Evolutionary conservation across 148 eudicot genomes (phyloP).

Genomic region (Arctostaphylos glauca): DNA sequence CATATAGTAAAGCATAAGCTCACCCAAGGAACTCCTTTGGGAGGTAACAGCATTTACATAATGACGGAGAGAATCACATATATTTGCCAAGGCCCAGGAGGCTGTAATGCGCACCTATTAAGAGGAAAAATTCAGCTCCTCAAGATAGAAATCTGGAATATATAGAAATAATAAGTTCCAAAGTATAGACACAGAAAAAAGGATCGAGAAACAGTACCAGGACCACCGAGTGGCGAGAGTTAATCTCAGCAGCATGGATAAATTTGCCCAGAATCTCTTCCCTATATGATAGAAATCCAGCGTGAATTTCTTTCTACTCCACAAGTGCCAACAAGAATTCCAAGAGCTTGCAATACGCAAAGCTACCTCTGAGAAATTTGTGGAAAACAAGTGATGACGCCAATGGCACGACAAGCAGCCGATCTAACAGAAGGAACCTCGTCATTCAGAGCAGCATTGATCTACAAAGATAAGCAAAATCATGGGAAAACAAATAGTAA

Average conservation of each 20-base stretch:
- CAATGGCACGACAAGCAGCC: slow-evolving; percentile 97
- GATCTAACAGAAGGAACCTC: slow-evolving; percentile 82
- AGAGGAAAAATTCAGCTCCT: background rate
- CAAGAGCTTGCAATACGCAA: slow-evolving; percentile 9
- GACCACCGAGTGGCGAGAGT: slow-evolving; percentile 55
- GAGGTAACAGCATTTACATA: slow-evolving; percentile 35
- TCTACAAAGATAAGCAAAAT: slow-evolving; percentile 35
- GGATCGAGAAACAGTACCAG: slow-evolving; percentile 38
- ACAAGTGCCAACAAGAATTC: slow-evolving; percentile 4
- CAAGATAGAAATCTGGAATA: background rate
- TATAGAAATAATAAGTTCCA: background rate
- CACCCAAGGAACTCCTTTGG: slow-evolving; percentile 39
- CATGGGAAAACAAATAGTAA: background rate
- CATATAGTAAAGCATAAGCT: slow-evolving; percentile 16
- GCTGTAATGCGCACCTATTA: slow-evolving; percentile 86
- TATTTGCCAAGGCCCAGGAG: slow-evolving; percentile 97
- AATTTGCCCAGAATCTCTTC: slow-evolving; percentile 69
- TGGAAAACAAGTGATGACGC: slow-evolving; percentile 88
- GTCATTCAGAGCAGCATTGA: slow-evolving; percentile 66
- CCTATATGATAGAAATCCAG: slow-evolving; percentile 41
- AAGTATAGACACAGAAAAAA: background rate
- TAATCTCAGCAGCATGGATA: slow-evolving; percentile 57
- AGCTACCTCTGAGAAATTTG: slow-evolving; percentile 58
- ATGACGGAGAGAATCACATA: slow-evolving; percentile 81
- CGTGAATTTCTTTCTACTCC: background rate